Percentiles rank a stretch among this genome's conserved stretches.
These are phyloP conservation scores for Epichloe aotearoae DNA, from an alignment of 2,329 filamentous ascomycete genomes.

Conservation along the genomic window DNA sequence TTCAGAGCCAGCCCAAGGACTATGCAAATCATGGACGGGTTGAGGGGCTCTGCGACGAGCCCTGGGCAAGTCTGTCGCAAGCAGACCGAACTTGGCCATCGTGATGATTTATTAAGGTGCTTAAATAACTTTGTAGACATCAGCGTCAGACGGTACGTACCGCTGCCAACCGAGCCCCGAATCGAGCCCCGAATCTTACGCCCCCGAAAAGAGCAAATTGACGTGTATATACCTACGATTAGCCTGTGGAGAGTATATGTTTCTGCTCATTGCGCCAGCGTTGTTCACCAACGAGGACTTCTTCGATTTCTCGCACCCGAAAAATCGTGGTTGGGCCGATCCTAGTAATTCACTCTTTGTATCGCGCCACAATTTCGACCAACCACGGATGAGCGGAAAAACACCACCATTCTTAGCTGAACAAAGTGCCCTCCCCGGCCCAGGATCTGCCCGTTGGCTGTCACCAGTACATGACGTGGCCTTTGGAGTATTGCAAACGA, in stretches of 20 bases:
- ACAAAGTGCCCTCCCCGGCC: slow-evolving; percentile 10
- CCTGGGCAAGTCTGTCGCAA: slow-evolving; percentile 10
- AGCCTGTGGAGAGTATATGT: slow-evolving; percentile 12
- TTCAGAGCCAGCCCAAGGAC: slow-evolving; percentile 12
- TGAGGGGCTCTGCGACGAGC: slow-evolving; percentile 8
- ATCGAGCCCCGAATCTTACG: too few species aligned
- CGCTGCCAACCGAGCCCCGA: too few species aligned
- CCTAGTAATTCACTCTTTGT: slow-evolving; percentile 22
- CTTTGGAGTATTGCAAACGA: too few species aligned
- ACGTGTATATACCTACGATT: neutral
- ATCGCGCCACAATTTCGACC: slow-evolving; percentile 10
- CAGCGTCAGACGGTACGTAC: slow-evolving; percentile 10
- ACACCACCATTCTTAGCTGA: slow-evolving; percentile 13
- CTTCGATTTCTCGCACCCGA: slow-evolving; percentile 15
- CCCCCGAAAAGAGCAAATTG: too few species aligned
- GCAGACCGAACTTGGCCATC: slow-evolving; percentile 10
- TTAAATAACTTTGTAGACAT: slow-evolving; percentile 7
- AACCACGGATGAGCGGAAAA: slow-evolving; percentile 12
- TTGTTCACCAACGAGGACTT: slow-evolving; percentile 18
- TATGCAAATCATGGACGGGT: slow-evolving; percentile 8
- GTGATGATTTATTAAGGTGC: slow-evolving; percentile 7
- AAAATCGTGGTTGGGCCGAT: slow-evolving; percentile 20
- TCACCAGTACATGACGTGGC: too few species aligned
- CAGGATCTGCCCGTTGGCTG: neutral
- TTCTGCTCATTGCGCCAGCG: slow-evolving; percentile 11